Base-by-base conservation (phyloP, 768 basidiomycete genomes). In the Lyophyllum shimeji region DNA sequence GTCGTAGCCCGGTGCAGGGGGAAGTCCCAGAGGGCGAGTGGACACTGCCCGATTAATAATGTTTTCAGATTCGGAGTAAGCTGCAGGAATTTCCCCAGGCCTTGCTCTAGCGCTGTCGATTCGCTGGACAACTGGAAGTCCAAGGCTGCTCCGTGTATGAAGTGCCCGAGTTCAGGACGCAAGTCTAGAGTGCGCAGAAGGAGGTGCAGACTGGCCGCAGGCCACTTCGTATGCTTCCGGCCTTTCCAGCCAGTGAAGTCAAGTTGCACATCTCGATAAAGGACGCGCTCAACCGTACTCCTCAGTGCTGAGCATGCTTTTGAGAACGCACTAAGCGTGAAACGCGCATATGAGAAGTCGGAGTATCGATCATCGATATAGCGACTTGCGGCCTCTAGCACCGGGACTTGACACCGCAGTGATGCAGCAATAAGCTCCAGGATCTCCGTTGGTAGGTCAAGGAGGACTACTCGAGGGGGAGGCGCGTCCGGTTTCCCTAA, bases 241-340 rank as follows among this genome's bases (percentile, higher is more conserved):
- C 67, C 68, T 37, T 68, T 69, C 69, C 68, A 71, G 6, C 67
- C 68, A 2, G 67, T 67, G 23, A 67, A 66, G 49, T 71, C 69
- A 2, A 71, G 57, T 37, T 64, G 66, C 17, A 69, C 57, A 42
- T 71, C 64, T 15, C 66, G 64, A 44, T 71, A 71, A 17, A 71
- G 55, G 3, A 67, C 43, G 13, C 69, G 67, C 49, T 69, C 67
- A 9, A 61, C 64, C 31, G 56, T 62, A 12, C 46, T 21, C 17
- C 69, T 60, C 21, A 71, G 39, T 2, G 54, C 37, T 2, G 56
- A 61, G 46, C 59, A 71, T 18, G 61, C 61, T 47, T 62, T 56
- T 21, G 64, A 65, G 21, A 67, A 61, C 15, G 65, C 66, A 43
- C 64, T 65, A 18, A 71, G 59, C 11, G 49, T 23, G 29, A 67